Base-by-base conservation (phyloP, 495 filamentous ascomycete genomes). In the Penicillium simplicissimum region DNA sequence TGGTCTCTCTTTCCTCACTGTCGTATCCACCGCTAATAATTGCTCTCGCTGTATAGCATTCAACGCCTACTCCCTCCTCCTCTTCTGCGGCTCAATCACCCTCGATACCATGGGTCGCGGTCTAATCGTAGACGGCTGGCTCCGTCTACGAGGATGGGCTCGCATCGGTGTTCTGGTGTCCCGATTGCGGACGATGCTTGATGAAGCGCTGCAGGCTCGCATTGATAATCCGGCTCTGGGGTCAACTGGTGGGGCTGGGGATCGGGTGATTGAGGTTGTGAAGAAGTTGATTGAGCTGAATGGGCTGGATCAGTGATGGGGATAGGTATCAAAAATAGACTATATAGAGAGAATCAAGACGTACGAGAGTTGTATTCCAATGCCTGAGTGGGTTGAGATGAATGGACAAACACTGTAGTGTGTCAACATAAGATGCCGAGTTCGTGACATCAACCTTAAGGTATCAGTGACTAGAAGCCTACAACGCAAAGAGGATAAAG, bases 41-140 rank as follows among this genome's bases (percentile, higher is more conserved):
- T 9, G 66, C 6, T 64, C 49, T 70, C 14, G 47, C 51, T 51
- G n/a, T n/a, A 42, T 60, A 93, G 90, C 95, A 14, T 95, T 97
- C 78, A 96, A 96, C 68, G 86, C 90, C 2, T 98, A 93, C 71
- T 88, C 90, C 5, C 82, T 96, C 6, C 85, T 98, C 28, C 83
- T 98, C n/a, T 97, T 98, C 75, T 88, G 88, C 9, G 94, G 93
- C 8, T 80, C 85, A 11, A 92, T 97, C 47, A 81, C 82, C 48
- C 84, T 98, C 2, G 95, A 98, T 73, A 96, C 92, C 0, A 82
- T 90, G 45, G 95, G 94, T 3, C 83, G 94, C 8, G 95, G 96
- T 4, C 77, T 98, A 3, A 77, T 97, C 14, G 91, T 98, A 6
- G 96, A 98, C 76, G 93, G 91, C 42, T 97, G 96, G 96, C 74